phyloP scores from a whole-genome alignment of 1,284 basidiomycete genomes.

The Bondarzewia mesenterica region DNA sequence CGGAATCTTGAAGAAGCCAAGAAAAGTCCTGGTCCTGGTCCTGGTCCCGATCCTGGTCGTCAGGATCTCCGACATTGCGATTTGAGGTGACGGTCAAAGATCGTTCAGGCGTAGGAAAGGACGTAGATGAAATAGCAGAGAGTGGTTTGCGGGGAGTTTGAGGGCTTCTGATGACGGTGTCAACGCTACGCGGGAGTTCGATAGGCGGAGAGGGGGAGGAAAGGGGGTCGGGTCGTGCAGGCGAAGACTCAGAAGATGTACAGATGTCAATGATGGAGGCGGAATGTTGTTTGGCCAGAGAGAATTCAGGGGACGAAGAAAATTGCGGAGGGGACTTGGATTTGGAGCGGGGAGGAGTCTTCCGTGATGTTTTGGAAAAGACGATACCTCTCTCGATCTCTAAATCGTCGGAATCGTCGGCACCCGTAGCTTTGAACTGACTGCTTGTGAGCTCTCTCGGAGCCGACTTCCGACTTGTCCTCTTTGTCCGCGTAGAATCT shows the following conservation, averaged over 20 bases:
- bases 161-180: neutral
- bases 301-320: constrained; percentile 18
- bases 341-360: neutral
- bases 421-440: constrained; percentile 32
- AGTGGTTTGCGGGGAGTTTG: neutral
- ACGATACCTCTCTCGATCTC: constrained; percentile 35
- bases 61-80: neutral
- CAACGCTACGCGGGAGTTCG: neutral
- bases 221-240: constrained; percentile 1
- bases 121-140: neutral
- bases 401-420: constrained; percentile 48
- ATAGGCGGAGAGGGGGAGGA: constrained; percentile 8
- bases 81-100: neutral
- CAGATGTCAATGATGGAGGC: constrained; percentile 19
- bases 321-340: constrained; percentile 4
- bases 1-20: constrained; percentile 14
- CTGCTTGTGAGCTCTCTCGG: constrained; percentile 27
- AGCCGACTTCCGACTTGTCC: constrained; percentile 21
- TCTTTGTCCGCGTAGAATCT: neutral
- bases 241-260: constrained; percentile 7
- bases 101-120: neutral
- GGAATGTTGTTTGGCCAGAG: constrained; percentile 11
- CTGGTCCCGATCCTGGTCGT: neutral
- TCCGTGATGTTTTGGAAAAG: neutral
- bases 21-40: constrained; percentile 9